Percentiles rank a stretch among this genome's conserved stretches.
phyloP scores from a whole-genome alignment of 306 rosid genomes.

The Begonia peltatifolia region DNA sequence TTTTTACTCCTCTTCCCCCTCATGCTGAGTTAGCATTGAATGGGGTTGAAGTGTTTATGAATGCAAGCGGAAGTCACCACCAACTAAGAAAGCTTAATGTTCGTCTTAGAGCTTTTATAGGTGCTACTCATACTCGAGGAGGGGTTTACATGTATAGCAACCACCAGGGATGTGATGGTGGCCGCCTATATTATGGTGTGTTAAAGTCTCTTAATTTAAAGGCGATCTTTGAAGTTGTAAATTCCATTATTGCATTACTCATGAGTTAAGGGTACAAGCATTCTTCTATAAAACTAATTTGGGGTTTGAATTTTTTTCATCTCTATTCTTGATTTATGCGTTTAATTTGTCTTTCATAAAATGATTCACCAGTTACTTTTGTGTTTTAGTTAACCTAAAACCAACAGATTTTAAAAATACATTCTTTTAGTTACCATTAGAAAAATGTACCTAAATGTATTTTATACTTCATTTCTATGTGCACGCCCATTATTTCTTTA shows the following conservation, averaged over 20 bases:
- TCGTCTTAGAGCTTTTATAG: conserved; percentile 81
- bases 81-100: conserved; percentile 92
- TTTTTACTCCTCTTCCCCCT: conserved; percentile 61
- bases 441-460: no score
- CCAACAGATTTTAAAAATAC: no score
- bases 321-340: no score
- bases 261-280: not conserved
- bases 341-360: no score
- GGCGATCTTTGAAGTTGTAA: conserved; percentile 1
- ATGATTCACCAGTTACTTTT: no score
- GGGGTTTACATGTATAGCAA: conserved; percentile 95
- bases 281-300: no score
- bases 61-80: conserved; percentile 99
- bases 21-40: conserved; percentile 86
- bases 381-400: no score
- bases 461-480: no score
- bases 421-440: no score
- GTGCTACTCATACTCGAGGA: conserved; percentile 81
- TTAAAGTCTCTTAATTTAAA: conserved; percentile 1
- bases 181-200: conserved; percentile 90
- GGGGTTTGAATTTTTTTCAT: no score
- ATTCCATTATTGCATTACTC: not conserved
- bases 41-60: conserved; percentile 95
- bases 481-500: no score
- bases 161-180: conserved; percentile 93